Conservation (phyloP, 257 asterid species). For the Scutellaria galericulata region DNA sequence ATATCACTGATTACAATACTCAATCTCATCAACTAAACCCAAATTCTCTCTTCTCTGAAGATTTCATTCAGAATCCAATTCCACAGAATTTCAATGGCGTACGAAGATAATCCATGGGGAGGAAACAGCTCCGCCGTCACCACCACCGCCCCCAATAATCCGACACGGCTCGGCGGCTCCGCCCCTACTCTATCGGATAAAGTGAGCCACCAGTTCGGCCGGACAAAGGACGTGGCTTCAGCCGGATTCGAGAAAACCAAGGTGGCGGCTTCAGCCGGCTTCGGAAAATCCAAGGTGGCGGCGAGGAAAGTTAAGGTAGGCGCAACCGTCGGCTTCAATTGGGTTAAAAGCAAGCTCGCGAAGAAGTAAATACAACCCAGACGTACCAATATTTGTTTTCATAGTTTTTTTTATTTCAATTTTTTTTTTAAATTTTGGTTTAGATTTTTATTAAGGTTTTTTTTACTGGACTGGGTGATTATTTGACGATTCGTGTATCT, state of each 20-base stretch:
- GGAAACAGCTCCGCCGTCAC: neutral
- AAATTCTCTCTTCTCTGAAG: neutral
- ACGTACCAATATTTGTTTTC: neutral
- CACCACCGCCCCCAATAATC: conserved; percentile 15
- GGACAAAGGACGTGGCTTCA: conserved; percentile 50
- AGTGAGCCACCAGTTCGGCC: conserved; percentile 48
- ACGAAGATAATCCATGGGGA: conserved; percentile 42
- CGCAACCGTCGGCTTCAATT: conserved; percentile 50
- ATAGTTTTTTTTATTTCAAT: neutral
- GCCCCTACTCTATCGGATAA: conserved; percentile 43
- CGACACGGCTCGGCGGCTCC: conserved; percentile 36
- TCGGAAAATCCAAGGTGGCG: conserved; percentile 64
- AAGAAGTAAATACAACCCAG: conserved; percentile 44
- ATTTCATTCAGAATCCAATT: neutral
- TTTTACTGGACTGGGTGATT: neutral
- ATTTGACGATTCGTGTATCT: neutral
- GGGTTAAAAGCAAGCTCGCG: conserved; percentile 60
- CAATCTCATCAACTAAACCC: neutral
- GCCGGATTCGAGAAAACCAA: conserved; percentile 47
- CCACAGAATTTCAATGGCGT: conserved; percentile 32
- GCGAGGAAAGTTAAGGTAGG: conserved; percentile 47
- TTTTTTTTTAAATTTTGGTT: neutral
- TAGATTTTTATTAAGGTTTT: neutral
- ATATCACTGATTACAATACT: neutral
- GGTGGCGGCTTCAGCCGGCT: conserved; percentile 55